Evolutionary conservation across 106 monocot species (phyloP), one percentile per base, ranked within the genome.

Genomic region (Gastrodia elata): DNA sequence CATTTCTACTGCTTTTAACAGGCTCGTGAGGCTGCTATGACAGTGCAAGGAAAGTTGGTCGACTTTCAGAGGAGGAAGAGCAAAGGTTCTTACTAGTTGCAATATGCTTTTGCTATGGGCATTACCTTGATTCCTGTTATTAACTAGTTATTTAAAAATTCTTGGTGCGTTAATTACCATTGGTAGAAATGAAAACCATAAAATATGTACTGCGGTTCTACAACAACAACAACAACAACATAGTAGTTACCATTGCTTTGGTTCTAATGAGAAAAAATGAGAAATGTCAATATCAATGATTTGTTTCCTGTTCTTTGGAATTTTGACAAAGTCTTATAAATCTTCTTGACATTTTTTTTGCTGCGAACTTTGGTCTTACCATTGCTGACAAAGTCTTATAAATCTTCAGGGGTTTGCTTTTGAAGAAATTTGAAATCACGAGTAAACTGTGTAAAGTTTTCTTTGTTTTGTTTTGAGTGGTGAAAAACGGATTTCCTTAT

Each of bases 51-150:
- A 68, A 98, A 98, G 80, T 75, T 75, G 75, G 97, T 98, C 59
- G 97, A 98, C 82, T 93, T 83, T 36, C 97, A 98, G 77, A 48
- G 97, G 59, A 91, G 83, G 78, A 93, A 87, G 76, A 98, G 90
- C 85, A 98, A 85, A 98, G 93, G 97, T 98, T 30, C 74, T 36
- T 28, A 61, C 32, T 32, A 2, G 49, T 64, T 78, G 36, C 75
- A 61, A 36, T n/a, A 16, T 14, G 5, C 22, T 34, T 64, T 59
- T 68, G 26, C 70, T n/a, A 37, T 82, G 33, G 20, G n/a, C 38
- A 4, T 38, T 67, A 5, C 67, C 36, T 67, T 65, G 30, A 13
- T 37, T 0, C 37, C n/a, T 18, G 36, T 7, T 20, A 33, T 64
- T 14, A 6, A 33, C 20, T 35, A 27, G 10, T 35, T 33, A 65